phyloP scores from a whole-genome alignment of 2,329 filamentous ascomycete genomes.

The Cordyceps farinosa region DNA sequence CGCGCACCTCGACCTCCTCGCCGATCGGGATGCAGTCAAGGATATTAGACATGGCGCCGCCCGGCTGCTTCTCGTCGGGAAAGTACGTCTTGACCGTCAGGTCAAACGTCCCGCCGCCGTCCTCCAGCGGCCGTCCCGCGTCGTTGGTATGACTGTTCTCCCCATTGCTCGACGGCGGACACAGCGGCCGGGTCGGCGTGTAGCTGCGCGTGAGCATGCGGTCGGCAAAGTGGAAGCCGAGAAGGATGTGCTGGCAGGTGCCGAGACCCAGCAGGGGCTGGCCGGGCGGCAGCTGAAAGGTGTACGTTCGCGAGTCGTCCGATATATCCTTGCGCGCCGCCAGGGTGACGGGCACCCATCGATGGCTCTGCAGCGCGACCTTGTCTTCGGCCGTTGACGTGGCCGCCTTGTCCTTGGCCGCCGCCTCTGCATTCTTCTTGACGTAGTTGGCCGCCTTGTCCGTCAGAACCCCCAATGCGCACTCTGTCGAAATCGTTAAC shows the following conservation, averaged over 20 bases:
- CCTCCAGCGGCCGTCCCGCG: constrained; percentile 9
- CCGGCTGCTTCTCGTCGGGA: constrained; percentile 43
- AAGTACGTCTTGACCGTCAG: constrained; percentile 51
- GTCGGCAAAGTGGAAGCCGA: constrained; percentile 51
- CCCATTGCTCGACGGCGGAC: too few relatives aligned
- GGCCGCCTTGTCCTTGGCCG: constrained; percentile 29
- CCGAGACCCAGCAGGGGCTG: constrained; percentile 42
- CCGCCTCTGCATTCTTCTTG: constrained; percentile 39
- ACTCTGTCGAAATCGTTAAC: constrained; percentile 36
- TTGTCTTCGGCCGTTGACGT: constrained; percentile 25
- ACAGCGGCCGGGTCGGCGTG: constrained; percentile 47
- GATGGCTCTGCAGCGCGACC: constrained; percentile 38
- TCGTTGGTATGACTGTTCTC: too few relatives aligned
- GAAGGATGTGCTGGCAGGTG: constrained; percentile 50
- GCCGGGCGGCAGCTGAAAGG: constrained; percentile 40
- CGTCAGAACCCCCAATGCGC: constrained; percentile 46
- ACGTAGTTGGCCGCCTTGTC: constrained; percentile 46
- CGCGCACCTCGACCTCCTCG: constrained; percentile 49
- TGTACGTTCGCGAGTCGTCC: constrained; percentile 43
- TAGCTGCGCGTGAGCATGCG: constrained; percentile 49
- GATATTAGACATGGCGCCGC: constrained; percentile 52
- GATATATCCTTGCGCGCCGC: constrained; percentile 30
- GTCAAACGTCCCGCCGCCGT: constrained; percentile 44
- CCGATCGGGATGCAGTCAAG: constrained; percentile 47
- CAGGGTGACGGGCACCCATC: constrained; percentile 26